Evolutionary conservation across 805 yeast genomes (phyloP).

Genomic region (Saccharomyces kudriavzevii): DNA sequence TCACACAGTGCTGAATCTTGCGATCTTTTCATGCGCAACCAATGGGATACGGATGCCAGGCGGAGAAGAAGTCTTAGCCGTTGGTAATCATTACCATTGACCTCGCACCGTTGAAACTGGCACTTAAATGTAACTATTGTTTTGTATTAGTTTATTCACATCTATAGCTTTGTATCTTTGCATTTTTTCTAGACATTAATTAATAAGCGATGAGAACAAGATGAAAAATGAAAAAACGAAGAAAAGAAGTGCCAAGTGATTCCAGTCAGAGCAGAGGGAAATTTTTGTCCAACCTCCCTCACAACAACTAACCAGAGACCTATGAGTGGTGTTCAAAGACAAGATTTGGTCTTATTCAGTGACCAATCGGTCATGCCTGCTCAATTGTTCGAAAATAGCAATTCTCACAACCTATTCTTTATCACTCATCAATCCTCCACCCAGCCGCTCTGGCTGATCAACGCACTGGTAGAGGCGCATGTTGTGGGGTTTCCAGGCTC

Average conservation of each 20-base stretch:
- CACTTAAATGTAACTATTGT: not conserved
- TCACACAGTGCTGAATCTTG: not conserved
- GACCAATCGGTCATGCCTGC: slow-evolving; percentile 41
- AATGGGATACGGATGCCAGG: not conserved
- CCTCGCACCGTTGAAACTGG: not conserved
- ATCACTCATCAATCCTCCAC: slow-evolving; percentile 44
- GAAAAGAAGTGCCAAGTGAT: not conserved
- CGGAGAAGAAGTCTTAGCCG: not conserved
- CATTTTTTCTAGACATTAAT: not conserved
- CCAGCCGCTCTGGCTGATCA: slow-evolving; percentile 55
- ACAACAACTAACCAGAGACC: not conserved
- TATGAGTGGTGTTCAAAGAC: slow-evolving; percentile 37
- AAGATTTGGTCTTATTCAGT: slow-evolving; percentile 47
- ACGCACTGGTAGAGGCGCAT: slow-evolving; percentile 45
- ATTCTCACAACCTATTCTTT: slow-evolving; percentile 25
- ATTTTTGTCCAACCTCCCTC: not conserved
- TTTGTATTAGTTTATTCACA: not conserved
- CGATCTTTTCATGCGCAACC: not conserved
- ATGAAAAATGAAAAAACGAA: not conserved
- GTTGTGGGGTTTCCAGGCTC: slow-evolving; percentile 38
- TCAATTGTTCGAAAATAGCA: slow-evolving; percentile 9
- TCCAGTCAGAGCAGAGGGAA: no score
- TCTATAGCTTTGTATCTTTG: not conserved
- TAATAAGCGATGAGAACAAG: not conserved
- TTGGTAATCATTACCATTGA: not conserved